Conservation (phyloP, 2,329 filamentous ascomycete genomes). For the Trichoderma breve region DNA sequence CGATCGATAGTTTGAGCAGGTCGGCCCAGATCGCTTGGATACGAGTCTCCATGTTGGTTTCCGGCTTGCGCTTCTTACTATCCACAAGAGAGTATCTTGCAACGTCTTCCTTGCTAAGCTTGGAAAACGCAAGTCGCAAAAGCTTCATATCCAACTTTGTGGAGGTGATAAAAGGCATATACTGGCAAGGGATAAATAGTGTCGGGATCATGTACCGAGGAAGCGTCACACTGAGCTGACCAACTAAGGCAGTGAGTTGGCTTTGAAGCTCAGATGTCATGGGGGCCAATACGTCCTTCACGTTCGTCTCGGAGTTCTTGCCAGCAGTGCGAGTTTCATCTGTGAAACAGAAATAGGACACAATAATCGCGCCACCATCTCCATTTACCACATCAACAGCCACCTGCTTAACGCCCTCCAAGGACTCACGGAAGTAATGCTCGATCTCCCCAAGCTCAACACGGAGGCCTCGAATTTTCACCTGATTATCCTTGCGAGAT, state of each 20-base stretch:
- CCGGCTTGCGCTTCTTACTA: slow-evolving; percentile 22
- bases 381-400: slow-evolving; percentile 17
- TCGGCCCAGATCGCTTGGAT: slow-evolving; percentile 35
- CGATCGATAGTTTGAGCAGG: neutral
- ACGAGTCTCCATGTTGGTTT: slow-evolving; percentile 27
- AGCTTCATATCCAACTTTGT: slow-evolving; percentile 22
- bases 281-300: neutral
- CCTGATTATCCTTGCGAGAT: slow-evolving; percentile 26
- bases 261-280: slow-evolving; percentile 11
- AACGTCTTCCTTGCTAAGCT: slow-evolving; percentile 17
- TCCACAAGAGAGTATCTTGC: slow-evolving; percentile 28
- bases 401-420: slow-evolving; percentile 16
- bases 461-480: slow-evolving; percentile 27
- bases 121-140: neutral
- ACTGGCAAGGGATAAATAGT: slow-evolving; percentile 17
- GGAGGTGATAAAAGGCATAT: slow-evolving; percentile 18
- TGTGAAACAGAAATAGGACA: slow-evolving; percentile 17
- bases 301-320: neutral
- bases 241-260: slow-evolving; percentile 6
- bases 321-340: slow-evolving; percentile 9
- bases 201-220: slow-evolving; percentile 19
- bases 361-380: slow-evolving; percentile 5
- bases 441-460: slow-evolving; percentile 26
- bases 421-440: slow-evolving; percentile 11
- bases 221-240: slow-evolving; percentile 15